Base-by-base conservation (phyloP, 2,329 filamentous ascomycete genomes). In the Xylariales sp. region DNA sequence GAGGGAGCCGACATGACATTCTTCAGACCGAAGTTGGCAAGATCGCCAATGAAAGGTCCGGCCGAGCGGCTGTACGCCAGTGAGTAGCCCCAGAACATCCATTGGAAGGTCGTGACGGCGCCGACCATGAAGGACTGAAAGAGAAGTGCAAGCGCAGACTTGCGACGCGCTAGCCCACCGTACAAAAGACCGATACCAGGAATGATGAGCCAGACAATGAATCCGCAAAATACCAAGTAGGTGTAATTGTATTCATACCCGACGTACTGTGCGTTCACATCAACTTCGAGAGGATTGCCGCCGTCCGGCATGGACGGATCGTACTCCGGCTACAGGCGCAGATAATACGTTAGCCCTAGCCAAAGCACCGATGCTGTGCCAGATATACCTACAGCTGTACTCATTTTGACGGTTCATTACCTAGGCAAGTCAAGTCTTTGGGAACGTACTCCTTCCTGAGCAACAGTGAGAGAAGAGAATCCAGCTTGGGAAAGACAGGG, bases 161-260 rank as follows among this genome's bases (percentile, higher is more conserved):
- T 65, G 19, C 60, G 51, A 3, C 62, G 57, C 21, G 63, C 60
- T 57, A 66, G 62, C 3, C 63, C 63, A 4, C 63, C 62, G 21
- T 66, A 64, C 18, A 62, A 51, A 42, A 66, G 65, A 16, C 63
- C 62, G 40, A 66, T 65, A 25, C 62, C 63, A 1, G 44, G 46
- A 11, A 47, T 80, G 55, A 84, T 84, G 38, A 83, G 60, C 72
- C 76, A 84, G 40, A 83, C 79, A 40, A 84, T 68, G 57, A 75
- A 79, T 11, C 64, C 68, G 56, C 77, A 80, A 50, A 79, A 66
- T 41, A 77, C 58, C 35, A 79, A 66, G 53, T 80, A 84, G 28
- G 70, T 69, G 57, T 82, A 81, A 53, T 83, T 71, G 60, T 69
- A 80, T 55, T 83, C 78, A 42, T 71, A 62, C 6, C 78, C 78